phyloP scores from a whole-genome alignment of 768 basidiomycete species.

The Agaricus subrufescens region DNA sequence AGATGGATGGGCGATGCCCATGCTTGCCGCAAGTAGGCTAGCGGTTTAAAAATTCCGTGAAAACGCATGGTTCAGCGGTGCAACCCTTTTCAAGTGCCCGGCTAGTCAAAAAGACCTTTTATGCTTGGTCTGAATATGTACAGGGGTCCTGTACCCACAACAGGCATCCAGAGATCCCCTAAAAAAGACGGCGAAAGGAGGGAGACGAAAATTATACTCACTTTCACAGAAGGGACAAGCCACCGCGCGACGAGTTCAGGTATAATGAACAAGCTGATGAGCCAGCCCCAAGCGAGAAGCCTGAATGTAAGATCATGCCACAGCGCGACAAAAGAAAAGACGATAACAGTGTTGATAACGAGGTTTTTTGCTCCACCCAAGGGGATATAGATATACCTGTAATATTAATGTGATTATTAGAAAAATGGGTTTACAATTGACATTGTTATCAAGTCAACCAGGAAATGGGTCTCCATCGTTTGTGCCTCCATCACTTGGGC shows the following conservation, averaged over 20 bases:
- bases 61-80: too few species aligned
- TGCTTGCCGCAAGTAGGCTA: not conserved
- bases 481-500: not conserved
- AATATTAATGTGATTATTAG: not conserved
- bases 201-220: slow-evolving; percentile 25
- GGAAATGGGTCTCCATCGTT: not conserved
- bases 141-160: not conserved
- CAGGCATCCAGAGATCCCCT: not conserved
- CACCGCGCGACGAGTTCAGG: slow-evolving; percentile 71
- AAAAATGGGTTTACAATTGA: not conserved
- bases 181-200: not conserved
- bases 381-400: slow-evolving; percentile 91
- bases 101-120: too few species aligned
- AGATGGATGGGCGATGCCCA: not conserved
- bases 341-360: slow-evolving; percentile 62
- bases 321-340: slow-evolving; percentile 95
- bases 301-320: slow-evolving; percentile 94
- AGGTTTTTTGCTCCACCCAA: slow-evolving; percentile 64
- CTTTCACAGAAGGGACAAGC: slow-evolving; percentile 61
- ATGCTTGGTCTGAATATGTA: too few species aligned
- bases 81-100: too few species aligned
- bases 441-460: not conserved
- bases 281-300: slow-evolving; percentile 95
- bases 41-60: too few species aligned
- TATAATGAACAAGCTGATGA: slow-evolving; percentile 83